Percentiles rank a stretch among this genome's conserved stretches.
These are phyloP conservation scores for Spathaspora boniae DNA, from an alignment of 805 yeast species.

Conservation along the genomic window DNA sequence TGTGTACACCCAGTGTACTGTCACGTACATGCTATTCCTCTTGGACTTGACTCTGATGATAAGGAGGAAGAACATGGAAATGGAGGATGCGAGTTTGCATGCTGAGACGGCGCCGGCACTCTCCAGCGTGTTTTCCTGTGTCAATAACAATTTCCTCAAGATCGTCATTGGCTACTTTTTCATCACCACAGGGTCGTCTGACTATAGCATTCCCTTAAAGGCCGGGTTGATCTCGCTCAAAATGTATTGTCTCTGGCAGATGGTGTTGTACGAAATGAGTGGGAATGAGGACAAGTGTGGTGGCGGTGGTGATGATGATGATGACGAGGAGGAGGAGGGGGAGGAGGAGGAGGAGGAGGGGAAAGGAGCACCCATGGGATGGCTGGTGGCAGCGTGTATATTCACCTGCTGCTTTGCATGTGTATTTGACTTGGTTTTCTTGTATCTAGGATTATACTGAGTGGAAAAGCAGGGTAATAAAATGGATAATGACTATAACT, in stretches of 20 bases:
- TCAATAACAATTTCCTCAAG: constrained; percentile 6
- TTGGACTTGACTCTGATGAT: neutral
- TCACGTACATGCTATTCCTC: constrained; percentile 1
- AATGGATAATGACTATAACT: no score
- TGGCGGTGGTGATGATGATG: no score
- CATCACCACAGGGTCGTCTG: neutral
- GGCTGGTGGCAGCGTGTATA: no score
- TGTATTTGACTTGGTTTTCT: constrained; percentile 1
- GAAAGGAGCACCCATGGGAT: no score
- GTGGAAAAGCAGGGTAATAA: no score
- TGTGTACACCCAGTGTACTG: constrained; percentile 1
- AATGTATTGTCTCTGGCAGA: constrained; percentile 30
- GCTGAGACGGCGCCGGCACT: no score
- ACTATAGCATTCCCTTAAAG: constrained; percentile 15
- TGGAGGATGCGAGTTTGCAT: no score
- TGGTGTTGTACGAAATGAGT: constrained; percentile 24
- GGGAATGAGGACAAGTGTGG: constrained; percentile 1
- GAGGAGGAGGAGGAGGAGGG: constrained; percentile 1
- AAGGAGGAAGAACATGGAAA: neutral
- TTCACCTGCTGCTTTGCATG: neutral
- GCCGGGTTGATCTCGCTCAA: constrained; percentile 23
- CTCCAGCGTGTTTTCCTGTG: neutral
- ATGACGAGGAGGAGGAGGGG: neutral
- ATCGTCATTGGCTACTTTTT: constrained; percentile 3
- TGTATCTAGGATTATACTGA: no score